These are phyloP conservation scores for Taphrina confusa DNA, from an alignment of 1,139 yeast species.

Conservation along the genomic window DNA sequence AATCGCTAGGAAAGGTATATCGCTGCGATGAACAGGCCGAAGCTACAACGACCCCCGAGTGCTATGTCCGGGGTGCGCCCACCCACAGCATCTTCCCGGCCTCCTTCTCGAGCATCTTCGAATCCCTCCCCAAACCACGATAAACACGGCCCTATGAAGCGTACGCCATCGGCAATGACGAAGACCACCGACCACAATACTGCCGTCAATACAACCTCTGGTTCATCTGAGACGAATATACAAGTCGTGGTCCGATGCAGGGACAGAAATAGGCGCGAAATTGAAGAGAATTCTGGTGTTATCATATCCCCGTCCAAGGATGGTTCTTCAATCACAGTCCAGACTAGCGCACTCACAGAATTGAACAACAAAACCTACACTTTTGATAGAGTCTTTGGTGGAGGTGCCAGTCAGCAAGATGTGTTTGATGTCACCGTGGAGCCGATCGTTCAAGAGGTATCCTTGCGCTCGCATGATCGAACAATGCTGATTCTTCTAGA, in stretches of 20 bases:
- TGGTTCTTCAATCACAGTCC: slow-evolving; percentile 44
- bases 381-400: slow-evolving; percentile 71
- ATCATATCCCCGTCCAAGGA: slow-evolving; percentile 52
- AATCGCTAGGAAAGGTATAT: no score
- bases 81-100: slow-evolving; percentile 25
- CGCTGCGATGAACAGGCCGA: slow-evolving; percentile 18
- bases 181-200: slow-evolving; percentile 6
- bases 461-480: slow-evolving; percentile 8
- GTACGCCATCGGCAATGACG: slow-evolving; percentile 3
- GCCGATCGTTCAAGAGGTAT: slow-evolving; percentile 58
- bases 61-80: slow-evolving; percentile 29
- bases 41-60: slow-evolving; percentile 27
- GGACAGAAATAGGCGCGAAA: slow-evolving; percentile 72
- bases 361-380: slow-evolving; percentile 55
- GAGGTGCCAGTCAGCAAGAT: slow-evolving; percentile 67
- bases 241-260: slow-evolving; percentile 89
- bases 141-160: slow-evolving; percentile 7
- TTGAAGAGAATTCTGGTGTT: slow-evolving; percentile 68
- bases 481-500: background rate
- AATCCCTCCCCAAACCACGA: slow-evolving; percentile 4
- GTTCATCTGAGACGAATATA: slow-evolving; percentile 51
- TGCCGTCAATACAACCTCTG: background rate
- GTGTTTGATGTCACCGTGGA: slow-evolving; percentile 62
- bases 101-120: slow-evolving; percentile 29
- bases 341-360: slow-evolving; percentile 44